Conservation (phyloP, 2,329 filamentous ascomycete genomes). For the Alternaria viburni region DNA sequence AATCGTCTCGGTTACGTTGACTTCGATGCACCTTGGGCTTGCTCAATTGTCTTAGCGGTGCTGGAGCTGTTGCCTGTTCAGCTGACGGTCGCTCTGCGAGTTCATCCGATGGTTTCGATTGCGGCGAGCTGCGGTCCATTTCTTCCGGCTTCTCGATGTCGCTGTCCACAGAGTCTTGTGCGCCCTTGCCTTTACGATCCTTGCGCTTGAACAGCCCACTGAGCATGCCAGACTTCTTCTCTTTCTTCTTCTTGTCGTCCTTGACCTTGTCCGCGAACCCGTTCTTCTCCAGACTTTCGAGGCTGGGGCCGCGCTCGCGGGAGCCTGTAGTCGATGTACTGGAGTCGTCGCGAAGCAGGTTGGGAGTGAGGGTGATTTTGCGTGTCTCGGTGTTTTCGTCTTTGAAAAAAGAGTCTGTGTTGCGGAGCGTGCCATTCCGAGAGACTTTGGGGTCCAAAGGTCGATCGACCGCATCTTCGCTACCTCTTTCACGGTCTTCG, state of each 20-base stretch:
- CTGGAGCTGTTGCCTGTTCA: conserved; percentile 31
- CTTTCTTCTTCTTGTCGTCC: conserved; percentile 77
- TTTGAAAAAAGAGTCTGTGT: conserved; percentile 96
- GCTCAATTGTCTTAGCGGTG: conserved; percentile 41
- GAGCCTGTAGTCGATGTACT: conserved; percentile 47
- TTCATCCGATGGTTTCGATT: conserved; percentile 42
- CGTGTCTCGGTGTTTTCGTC: conserved; percentile 94
- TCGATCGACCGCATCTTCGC: conserved; percentile 69
- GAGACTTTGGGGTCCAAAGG: conserved; percentile 58
- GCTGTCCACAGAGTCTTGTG: conserved; percentile 40
- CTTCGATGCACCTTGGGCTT: conserved; percentile 50
- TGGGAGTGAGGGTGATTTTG: conserved; percentile 96
- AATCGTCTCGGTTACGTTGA: conserved; percentile 38
- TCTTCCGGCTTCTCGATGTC: conserved; percentile 57
- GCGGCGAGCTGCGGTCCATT: conserved; percentile 41
- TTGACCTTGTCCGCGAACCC: conserved; percentile 66
- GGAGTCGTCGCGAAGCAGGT: conserved; percentile 82
- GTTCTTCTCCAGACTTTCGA: conserved; percentile 78
- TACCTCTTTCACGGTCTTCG: conserved; percentile 60
- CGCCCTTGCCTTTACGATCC: conserved; percentile 60
- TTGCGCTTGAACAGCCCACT: conserved; percentile 72
- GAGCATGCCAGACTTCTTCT: conserved; percentile 74
- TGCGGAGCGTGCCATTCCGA: conserved; percentile 84
- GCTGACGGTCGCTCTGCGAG: conserved; percentile 34
- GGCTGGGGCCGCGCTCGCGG: conserved; percentile 65